These are phyloP conservation scores for Vitis cinerea DNA, from an alignment of 164 flowering plant species.

Conservation along the genomic window DNA sequence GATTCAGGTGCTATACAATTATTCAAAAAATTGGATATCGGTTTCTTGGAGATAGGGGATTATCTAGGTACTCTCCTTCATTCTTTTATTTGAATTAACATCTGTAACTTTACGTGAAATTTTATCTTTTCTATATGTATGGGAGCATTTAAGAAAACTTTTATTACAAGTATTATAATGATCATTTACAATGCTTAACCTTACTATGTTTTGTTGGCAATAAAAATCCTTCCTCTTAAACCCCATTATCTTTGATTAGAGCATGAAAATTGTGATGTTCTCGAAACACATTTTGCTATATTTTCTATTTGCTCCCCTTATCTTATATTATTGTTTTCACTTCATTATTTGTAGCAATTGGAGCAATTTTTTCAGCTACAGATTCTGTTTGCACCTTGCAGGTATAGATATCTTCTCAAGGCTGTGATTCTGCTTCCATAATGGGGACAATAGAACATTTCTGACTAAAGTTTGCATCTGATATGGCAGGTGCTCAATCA, in stretches of 20 bases:
- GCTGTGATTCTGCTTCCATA: neutral
- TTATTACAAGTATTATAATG: neutral
- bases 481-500: conserved; percentile 52
- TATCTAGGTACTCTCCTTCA: conserved; percentile 31
- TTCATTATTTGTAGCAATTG: conserved; percentile 37
- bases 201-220: neutral
- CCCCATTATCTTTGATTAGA: neutral
- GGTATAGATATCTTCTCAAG: conserved; percentile 25
- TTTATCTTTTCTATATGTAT: too few species aligned
- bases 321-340: neutral
- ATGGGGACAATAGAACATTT: neutral
- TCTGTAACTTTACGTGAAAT: neutral
- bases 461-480: neutral
- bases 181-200: neutral
- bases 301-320: neutral
- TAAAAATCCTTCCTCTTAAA: neutral
- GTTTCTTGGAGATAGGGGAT: conserved; percentile 32
- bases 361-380: conserved; percentile 58
- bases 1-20: conserved; percentile 27
- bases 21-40: conserved; percentile 28
- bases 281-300: neutral
- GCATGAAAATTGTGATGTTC: neutral
- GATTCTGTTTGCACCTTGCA: conserved; percentile 64
- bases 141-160: too few species aligned
- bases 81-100: neutral